Evolutionary conservation across 495 filamentous ascomycete species (phyloP), one percentile per base, ranked within the genome.

Genomic region (Aspergillus ostianus): DNA sequence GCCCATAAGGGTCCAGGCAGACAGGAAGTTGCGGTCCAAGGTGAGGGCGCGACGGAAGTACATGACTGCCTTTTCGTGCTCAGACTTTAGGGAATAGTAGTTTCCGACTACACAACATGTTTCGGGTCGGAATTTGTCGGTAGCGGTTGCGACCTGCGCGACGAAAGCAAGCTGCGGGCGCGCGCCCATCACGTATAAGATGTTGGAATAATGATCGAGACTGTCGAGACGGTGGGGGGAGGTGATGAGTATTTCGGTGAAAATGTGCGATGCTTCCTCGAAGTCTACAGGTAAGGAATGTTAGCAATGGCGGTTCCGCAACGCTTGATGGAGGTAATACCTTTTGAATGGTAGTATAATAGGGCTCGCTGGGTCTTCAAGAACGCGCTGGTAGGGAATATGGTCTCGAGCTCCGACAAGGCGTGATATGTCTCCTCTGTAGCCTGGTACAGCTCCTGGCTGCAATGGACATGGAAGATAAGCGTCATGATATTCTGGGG

Each of bases 1-100:
- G 9, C 95, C 95, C 95, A 99, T 99, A 0, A 99, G 80, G 1
- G 93, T 99, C 95, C 95, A 99, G 15, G 95, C 95, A 5, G 90
- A 93, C 30, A 96, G 80, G 64, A 93, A 99, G 47, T 84, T 88
- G 10, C 93, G 89, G 70, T 99, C 95, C 1, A 99, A 81, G 2
- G 91, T 97, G n/a, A 99, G 77, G 0, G 95, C 95, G 18, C 95
- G 90, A 5, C 95, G 90, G 79, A 99, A 99, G 74, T 97, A 98
- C 73, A 95, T 90, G 21, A 98, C 92, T 0, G 95, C 95, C 67
- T 99, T 99, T 71, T 99, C 95, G 69, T 99, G 95, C 60, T 93
- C 86, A 0, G 92, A 94, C 62, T 95, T 86, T 2, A 97, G 73
- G 0, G 90, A 91, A 75, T 97, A 98, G 79, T 98, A 98, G 71